Percentiles rank a stretch among this genome's conserved stretches.
Evolutionary conservation across 257 asterid genomes (phyloP).

Genomic region (Nicotiana tomentosiformis): DNA sequence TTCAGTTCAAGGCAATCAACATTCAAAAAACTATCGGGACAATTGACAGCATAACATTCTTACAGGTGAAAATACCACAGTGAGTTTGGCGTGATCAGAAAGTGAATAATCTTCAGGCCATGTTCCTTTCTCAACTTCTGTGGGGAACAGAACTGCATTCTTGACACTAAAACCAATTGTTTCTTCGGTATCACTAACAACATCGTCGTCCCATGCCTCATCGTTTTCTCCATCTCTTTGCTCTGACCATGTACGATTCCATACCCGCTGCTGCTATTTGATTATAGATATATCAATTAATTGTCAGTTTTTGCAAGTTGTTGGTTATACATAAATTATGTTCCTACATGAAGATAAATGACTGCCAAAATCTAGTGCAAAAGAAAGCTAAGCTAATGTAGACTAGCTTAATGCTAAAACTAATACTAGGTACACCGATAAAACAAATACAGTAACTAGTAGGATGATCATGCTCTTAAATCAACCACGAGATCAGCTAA

Average conservation of each 20-base stretch:
- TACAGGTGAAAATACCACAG: conserved; percentile 86
- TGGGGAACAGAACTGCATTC: conserved; percentile 89
- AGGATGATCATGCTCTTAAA: background rate
- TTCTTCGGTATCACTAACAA: conserved; percentile 49
- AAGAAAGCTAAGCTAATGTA: background rate
- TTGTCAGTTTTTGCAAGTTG: background rate
- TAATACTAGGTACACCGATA: background rate
- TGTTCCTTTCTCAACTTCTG: conserved; percentile 87
- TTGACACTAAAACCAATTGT: conserved; percentile 83
- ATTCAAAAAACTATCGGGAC: conserved; percentile 23
- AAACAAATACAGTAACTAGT: background rate
- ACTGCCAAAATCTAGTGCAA: background rate
- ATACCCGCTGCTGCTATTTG: conserved; percentile 61
- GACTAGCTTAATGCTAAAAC: background rate
- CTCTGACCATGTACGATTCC: conserved; percentile 64
- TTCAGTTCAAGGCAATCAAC: conserved; percentile 1
- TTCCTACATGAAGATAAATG: background rate
- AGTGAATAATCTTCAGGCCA: conserved; percentile 97
- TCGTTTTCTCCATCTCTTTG: conserved; percentile 35
- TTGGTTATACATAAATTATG: background rate
- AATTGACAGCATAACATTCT: conserved; percentile 77
- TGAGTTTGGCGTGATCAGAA: conserved; percentile 93
- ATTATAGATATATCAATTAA: background rate
- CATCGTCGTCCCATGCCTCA: conserved; percentile 32
- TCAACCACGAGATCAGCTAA: background rate